Percentiles rank a stretch among this genome's conserved stretches.
These are phyloP conservation scores for Kalmusia sp. DNA, from an alignment of 2,329 filamentous ascomycete species.

Conservation along the genomic window DNA sequence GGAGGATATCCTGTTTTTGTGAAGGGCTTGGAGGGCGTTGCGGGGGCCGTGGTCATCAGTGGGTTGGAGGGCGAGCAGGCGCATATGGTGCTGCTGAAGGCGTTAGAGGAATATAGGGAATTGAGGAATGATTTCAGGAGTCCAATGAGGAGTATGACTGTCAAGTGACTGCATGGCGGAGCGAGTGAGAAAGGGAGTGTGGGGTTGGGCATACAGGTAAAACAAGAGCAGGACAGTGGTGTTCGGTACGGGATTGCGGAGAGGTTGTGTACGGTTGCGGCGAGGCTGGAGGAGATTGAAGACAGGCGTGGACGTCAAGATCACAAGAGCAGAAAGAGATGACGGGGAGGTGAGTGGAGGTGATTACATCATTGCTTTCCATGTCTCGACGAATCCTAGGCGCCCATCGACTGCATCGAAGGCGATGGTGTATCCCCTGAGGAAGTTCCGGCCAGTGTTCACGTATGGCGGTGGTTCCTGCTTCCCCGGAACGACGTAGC, in stretches of 20 bases:
- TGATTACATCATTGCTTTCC: conserved; percentile 5
- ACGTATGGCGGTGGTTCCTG: conserved; percentile 33
- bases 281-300: conserved; percentile 1
- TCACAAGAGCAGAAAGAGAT: conserved; percentile 4
- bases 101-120: conserved; percentile 62
- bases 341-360: not conserved
- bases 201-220: not conserved
- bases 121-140: conserved; percentile 42
- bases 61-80: conserved; percentile 80
- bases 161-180: conserved; percentile 39
- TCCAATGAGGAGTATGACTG: conserved; percentile 40
- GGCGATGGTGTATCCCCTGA: conserved; percentile 40
- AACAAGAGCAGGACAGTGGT: conserved; percentile 14
- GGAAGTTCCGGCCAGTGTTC: conserved; percentile 44
- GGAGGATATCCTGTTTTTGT: conserved; percentile 78
- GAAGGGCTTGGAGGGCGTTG: conserved; percentile 74
- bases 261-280: conserved; percentile 2
- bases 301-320: not conserved
- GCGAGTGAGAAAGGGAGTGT: conserved; percentile 1
- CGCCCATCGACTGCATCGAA: conserved; percentile 42
- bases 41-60: conserved; percentile 77
- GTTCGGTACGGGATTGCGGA: not conserved
- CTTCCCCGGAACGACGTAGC: conserved; percentile 34
- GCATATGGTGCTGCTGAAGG: conserved; percentile 77
- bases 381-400: conserved; percentile 33